Conservation (phyloP, 2,329 filamentous ascomycete genomes). For the Cephalotrichum gorgonifer region DNA sequence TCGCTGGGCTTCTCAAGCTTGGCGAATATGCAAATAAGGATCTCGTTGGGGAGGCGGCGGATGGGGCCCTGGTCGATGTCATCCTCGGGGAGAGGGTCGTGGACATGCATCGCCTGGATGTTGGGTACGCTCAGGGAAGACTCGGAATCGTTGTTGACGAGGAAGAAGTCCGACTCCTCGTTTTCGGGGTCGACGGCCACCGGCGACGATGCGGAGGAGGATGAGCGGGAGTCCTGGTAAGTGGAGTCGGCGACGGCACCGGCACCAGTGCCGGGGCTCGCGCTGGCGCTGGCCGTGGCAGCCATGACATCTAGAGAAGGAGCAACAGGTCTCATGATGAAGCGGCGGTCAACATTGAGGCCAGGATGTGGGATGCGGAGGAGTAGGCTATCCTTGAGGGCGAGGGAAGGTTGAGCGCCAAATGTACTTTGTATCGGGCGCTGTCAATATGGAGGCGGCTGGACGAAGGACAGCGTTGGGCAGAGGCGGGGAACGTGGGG, state of each 20-base stretch:
- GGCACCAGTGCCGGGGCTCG: conserved; percentile 10
- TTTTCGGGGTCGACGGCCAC: conserved; percentile 61
- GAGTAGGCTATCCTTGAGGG: not conserved
- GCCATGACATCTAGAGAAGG: conserved; percentile 17
- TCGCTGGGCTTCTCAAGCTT: conserved; percentile 70
- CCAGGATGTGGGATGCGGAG: not conserved
- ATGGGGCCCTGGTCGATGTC: conserved; percentile 66
- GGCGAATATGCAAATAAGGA: conserved; percentile 85
- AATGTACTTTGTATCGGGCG: not conserved
- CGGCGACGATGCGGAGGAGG: conserved; percentile 65
- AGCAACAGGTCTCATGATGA: conserved; percentile 15
- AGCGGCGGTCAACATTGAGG: conserved; percentile 1
- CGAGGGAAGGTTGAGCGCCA: not conserved
- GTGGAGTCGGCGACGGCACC: conserved; percentile 10
- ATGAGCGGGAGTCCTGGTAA: conserved; percentile 41
- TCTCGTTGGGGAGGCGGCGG: conserved; percentile 80
- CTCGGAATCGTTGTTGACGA: conserved; percentile 80
- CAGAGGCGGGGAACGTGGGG: not conserved
- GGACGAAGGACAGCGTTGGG: not conserved
- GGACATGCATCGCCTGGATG: conserved; percentile 60
- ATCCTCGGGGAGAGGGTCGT: conserved; percentile 36
- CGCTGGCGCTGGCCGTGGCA: conserved; percentile 7
- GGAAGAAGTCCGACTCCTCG: conserved; percentile 90
- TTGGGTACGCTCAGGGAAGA: conserved; percentile 80
- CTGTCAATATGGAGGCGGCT: not conserved